Conservation (phyloP, 2,329 filamentous ascomycete genomes). For the Trichoderma sp. region DNA sequence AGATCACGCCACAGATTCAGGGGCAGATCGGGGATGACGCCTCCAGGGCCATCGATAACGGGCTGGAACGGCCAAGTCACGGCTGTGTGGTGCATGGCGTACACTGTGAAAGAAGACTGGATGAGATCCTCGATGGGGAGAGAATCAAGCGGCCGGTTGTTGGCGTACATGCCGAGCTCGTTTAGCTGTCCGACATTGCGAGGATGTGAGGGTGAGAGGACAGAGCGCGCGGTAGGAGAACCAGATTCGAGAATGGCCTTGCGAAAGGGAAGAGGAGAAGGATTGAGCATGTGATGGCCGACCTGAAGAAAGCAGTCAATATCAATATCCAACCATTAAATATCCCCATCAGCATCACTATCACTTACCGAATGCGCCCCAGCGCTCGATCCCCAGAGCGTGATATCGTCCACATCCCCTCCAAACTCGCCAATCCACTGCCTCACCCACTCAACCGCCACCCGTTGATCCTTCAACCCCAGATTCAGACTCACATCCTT, state of each 20-base stretch:
- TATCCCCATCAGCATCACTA: neutral
- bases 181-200: slow-evolving; percentile 60
- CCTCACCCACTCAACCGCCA: slow-evolving; percentile 63
- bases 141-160: slow-evolving; percentile 42
- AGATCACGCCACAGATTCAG: slow-evolving; percentile 61
- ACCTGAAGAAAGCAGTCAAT: slow-evolving; percentile 48
- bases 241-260: slow-evolving; percentile 63
- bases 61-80: slow-evolving; percentile 70
- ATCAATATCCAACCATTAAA: neutral
- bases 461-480: slow-evolving; percentile 65
- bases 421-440: slow-evolving; percentile 64
- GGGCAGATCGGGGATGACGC: slow-evolving; percentile 61
- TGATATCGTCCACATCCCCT: slow-evolving; percentile 61
- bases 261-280: slow-evolving; percentile 52
- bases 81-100: slow-evolving; percentile 46
- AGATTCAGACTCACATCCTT: slow-evolving; percentile 64
- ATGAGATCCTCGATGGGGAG: slow-evolving; percentile 56
- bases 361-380: slow-evolving; percentile 62
- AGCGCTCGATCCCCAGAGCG: slow-evolving; percentile 64
- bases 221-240: slow-evolving; percentile 57
- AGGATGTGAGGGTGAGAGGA: slow-evolving; percentile 57
- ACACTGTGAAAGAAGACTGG: slow-evolving; percentile 51
- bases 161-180: slow-evolving; percentile 26
- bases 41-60: slow-evolving; percentile 60
- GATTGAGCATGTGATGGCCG: slow-evolving; percentile 67